These are phyloP conservation scores for Rhexocercosporidium sp. DNA, from an alignment of 2,329 filamentous ascomycete species.

Conservation along the genomic window DNA sequence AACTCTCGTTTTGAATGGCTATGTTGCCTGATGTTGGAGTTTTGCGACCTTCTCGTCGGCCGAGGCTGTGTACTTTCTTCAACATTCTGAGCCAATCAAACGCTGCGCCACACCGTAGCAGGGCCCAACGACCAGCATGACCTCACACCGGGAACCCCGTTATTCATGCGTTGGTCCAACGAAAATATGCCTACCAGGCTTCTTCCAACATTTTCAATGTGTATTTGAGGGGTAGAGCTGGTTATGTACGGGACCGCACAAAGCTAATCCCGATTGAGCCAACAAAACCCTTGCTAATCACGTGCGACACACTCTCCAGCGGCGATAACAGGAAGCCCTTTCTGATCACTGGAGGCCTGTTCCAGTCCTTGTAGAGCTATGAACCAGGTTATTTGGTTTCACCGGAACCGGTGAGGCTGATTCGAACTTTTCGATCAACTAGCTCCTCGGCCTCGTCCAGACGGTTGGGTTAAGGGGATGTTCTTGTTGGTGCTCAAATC, in stretches of 20 bases:
- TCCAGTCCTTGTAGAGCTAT: not conserved
- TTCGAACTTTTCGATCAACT: not conserved
- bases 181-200: constrained; percentile 9
- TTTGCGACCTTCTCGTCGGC: constrained; percentile 13
- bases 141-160: constrained; percentile 7
- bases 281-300: constrained; percentile 1
- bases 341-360: constrained; percentile 8
- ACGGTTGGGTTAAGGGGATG: not conserved
- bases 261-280: constrained; percentile 1
- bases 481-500: not conserved
- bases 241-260: not conserved
- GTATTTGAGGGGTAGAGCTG: constrained; percentile 5
- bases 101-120: constrained; percentile 9
- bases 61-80: constrained; percentile 19
- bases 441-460: not conserved
- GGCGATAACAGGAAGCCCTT: not conserved
- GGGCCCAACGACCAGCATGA: constrained; percentile 7
- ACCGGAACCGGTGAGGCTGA: constrained; percentile 1
- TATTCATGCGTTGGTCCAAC: constrained; percentile 9
- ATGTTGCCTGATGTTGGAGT: constrained; percentile 22
- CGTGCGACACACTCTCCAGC: not conserved
- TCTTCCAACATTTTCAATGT: constrained; percentile 8
- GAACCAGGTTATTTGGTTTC: not conserved
- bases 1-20: constrained; percentile 1
- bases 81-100: constrained; percentile 6